Conservation (phyloP, 495 filamentous ascomycete genomes). For the Astrothelium macrocarpum region DNA sequence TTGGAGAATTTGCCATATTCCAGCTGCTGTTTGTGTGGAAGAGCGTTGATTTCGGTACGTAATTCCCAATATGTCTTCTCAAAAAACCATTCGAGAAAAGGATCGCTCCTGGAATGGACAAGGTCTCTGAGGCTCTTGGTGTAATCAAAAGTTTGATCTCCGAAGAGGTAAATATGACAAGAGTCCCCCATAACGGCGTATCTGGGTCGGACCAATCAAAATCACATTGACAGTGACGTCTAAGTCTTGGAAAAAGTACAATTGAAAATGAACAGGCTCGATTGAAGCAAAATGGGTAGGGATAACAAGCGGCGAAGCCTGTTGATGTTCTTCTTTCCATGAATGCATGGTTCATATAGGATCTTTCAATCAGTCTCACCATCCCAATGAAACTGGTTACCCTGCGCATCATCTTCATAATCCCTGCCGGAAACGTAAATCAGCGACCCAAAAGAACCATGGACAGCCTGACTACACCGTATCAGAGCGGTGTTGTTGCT, state of each 20-base stretch:
- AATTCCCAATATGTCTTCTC: background rate
- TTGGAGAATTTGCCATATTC: constrained; percentile 3
- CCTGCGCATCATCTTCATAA: background rate
- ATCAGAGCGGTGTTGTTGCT: background rate
- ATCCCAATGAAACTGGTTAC: background rate
- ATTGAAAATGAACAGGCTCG: background rate
- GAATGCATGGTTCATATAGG: background rate
- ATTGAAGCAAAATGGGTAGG: background rate
- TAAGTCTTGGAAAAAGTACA: background rate
- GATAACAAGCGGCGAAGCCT: background rate
- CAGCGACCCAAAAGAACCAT: background rate
- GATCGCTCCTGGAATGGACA: constrained; percentile 3
- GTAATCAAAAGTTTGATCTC: background rate
- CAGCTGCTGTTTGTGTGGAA: background rate
- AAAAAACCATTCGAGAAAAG: constrained; percentile 1
- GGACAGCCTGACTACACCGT: background rate
- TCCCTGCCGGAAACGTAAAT: background rate
- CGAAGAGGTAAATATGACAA: constrained; percentile 1
- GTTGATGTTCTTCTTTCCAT: background rate
- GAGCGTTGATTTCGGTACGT: background rate
- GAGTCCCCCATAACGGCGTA: background rate
- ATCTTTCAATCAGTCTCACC: background rate
- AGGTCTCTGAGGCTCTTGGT: background rate
- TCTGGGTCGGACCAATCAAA: background rate
- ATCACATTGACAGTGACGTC: background rate